These are phyloP conservation scores for Metschnikowia gruessii DNA, from an alignment of 805 yeast genomes.

Conservation along the genomic window DNA sequence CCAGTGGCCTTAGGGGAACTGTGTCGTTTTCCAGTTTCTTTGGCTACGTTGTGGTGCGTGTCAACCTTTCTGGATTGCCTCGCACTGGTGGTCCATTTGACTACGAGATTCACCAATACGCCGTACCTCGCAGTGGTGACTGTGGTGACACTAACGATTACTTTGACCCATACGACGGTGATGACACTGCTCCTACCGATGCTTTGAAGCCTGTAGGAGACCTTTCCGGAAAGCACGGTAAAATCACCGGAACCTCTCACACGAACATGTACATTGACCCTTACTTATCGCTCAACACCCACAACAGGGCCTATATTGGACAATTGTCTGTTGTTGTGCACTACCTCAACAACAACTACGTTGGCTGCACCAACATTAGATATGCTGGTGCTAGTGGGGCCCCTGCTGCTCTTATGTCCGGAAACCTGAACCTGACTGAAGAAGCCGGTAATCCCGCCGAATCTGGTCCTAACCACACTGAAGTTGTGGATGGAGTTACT, in stretches of 20 bases:
- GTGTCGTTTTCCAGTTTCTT: no score
- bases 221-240: not conserved
- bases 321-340: constrained; percentile 1
- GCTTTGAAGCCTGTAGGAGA: not conserved
- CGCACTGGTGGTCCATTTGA: not conserved
- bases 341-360: no score
- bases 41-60: no score
- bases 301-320: not conserved
- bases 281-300: not conserved
- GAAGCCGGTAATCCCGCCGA: no score
- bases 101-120: not conserved
- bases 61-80: no score
- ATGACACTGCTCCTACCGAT: not conserved
- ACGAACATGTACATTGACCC: not conserved
- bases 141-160: not conserved
- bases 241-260: not conserved
- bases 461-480: no score
- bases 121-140: not conserved
- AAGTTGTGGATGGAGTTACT: no score
- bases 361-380: no score
- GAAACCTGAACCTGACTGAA: no score
- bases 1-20: no score
- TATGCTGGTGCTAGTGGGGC: no score
- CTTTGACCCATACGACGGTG: not conserved
- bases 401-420: no score